Base-by-base conservation (phyloP, 108 stramenopile genomes). In the Skeletonema tropicum region DNA sequence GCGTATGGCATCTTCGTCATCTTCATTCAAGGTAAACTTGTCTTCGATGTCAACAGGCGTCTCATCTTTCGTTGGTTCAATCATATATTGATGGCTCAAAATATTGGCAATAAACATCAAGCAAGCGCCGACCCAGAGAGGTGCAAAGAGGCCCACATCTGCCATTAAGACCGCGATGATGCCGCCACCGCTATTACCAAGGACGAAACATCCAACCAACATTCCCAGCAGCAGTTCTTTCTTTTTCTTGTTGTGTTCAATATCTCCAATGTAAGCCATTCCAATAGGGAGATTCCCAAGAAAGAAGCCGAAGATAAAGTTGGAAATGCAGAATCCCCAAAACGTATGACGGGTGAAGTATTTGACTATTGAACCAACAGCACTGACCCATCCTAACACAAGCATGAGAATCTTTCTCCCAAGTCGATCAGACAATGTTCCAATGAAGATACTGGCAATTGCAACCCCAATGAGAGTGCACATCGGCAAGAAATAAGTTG, bases 151-250 rank as follows among this genome's bases (percentile, higher is more conserved):
- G 11, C 86, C 86, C n/a, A 62, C 32, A 39, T 60, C 59, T 14
- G 70, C 60, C 86, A 84, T 81, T 17, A 87, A 36, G n/a, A 87
- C 82, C 5, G 87, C 87, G 42, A 83, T 76, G 55, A 87, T 87
- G 2, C 87, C 87, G 15, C 86, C 86, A n/a, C 86, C 86, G 3
- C 83, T 72, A 68, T 73, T 85, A 6, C 83, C 86, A 36, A 83
- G 46, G 3, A 87, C 81, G 19, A 72, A 83, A 17, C 52, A 78
- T 6, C 83, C 80, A 15, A 87, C 83, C 36, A 87, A 30, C 39
- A 74, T 62, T 33, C 83, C 83, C 64, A 87, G 21, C 57, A 82
- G 26, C 5, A 71, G 33, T 59, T 85, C 75, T 46, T 87, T 85
- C 32, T 74, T 78, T 39, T 58, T 60, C 42, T 85, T 70, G 17